These are phyloP conservation scores for Hyaloperonospora brassicae DNA, from an alignment of 352 stramenopile genomes.

Conservation along the genomic window DNA sequence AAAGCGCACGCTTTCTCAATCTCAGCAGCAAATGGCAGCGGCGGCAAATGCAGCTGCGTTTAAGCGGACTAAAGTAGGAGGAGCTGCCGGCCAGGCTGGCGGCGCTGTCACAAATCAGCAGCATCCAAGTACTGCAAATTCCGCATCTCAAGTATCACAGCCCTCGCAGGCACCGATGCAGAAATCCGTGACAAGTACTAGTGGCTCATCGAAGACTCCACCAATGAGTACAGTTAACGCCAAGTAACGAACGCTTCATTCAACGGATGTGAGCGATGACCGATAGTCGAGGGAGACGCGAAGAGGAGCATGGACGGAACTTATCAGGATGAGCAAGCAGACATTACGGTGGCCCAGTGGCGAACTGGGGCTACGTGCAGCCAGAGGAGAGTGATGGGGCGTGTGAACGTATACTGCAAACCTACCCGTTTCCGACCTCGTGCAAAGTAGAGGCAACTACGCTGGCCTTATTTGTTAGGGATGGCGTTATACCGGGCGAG, in stretches of 20 bases:
- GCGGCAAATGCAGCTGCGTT: constrained; percentile 73
- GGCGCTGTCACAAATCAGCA: constrained; percentile 20
- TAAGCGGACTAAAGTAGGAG: constrained; percentile 72
- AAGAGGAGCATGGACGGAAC: constrained; percentile 19
- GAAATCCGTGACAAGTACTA: constrained; percentile 57
- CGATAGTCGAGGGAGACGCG: constrained; percentile 19
- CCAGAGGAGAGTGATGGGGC: constrained; percentile 17
- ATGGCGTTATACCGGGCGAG: constrained; percentile 17
- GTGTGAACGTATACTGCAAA: constrained; percentile 19
- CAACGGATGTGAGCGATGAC: constrained; percentile 26
- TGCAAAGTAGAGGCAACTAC: constrained; percentile 20
- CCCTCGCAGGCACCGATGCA: constrained; percentile 51
- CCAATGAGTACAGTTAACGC: constrained; percentile 84
- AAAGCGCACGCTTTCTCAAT: constrained; percentile 72
- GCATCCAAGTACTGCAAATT: constrained; percentile 24
- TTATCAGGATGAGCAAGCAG: constrained; percentile 19
- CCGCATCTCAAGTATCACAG: constrained; percentile 44
- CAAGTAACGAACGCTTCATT: constrained; percentile 46
- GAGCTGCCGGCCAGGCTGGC: constrained; percentile 20
- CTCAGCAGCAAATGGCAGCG: constrained; percentile 75
- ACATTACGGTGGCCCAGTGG: constrained; percentile 16
- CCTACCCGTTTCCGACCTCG: constrained; percentile 14
- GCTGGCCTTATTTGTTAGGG: constrained; percentile 31
- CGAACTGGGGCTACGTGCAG: constrained; percentile 29
- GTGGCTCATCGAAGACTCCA: constrained; percentile 75